Percentiles rank a stretch among this genome's conserved stretches.
Conservation (phyloP, 2,329 filamentous ascomycete species). For the Colletotrichum graminicola region DNA sequence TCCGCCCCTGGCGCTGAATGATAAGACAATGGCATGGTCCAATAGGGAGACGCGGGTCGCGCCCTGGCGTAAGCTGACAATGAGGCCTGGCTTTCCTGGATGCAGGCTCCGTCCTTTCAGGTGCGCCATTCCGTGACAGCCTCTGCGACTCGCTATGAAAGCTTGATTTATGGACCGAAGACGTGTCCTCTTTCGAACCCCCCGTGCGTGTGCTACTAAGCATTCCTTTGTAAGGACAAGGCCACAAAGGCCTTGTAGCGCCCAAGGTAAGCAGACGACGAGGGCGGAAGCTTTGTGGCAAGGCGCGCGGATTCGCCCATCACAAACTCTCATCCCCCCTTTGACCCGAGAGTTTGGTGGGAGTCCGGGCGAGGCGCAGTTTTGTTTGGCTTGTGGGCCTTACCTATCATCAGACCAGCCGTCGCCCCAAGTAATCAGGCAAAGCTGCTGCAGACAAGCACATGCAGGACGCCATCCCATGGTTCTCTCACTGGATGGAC, state of each 20-base stretch:
- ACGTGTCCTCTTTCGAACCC: neutral
- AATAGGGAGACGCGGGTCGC: neutral
- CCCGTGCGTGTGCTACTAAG: neutral
- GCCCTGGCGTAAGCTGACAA: slow-evolving; percentile 4
- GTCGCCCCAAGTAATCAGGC: neutral
- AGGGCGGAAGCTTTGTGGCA: neutral
- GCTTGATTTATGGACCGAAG: neutral
- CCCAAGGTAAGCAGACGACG: neutral
- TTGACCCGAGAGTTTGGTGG: neutral
- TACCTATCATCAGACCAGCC: neutral
- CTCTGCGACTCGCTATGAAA: slow-evolving; percentile 16
- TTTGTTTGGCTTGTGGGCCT: neutral
- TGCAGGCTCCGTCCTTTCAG: slow-evolving; percentile 21
- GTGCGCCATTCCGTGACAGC: slow-evolving; percentile 12
- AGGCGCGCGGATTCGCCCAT: slow-evolving; percentile 17
- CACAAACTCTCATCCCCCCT: neutral
- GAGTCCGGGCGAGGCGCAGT: neutral
- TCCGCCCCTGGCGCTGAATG: neutral
- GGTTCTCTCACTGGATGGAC: neutral
- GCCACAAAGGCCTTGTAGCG: neutral
- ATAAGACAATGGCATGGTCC: slow-evolving; percentile 21
- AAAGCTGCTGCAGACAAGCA: neutral
- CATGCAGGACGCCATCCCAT: neutral
- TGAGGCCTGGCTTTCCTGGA: neutral
- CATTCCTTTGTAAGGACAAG: too few relatives aligned